Conservation (phyloP, 2,329 filamentous ascomycete species). For the Penicillium aurantiogriseum region DNA sequence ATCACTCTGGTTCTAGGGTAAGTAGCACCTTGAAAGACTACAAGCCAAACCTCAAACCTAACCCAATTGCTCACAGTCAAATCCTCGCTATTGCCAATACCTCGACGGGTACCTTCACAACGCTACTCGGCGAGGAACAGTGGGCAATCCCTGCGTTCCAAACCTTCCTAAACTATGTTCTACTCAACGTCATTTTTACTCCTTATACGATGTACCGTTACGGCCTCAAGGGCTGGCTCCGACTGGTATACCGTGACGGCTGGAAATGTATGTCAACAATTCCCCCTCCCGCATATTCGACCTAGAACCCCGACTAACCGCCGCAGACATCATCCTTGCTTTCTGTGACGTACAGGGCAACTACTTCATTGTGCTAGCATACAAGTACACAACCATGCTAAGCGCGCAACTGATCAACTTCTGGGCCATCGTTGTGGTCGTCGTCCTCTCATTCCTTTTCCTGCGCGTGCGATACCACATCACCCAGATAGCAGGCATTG, state of each 20-base stretch:
- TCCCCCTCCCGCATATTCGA: neutral
- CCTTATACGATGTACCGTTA: slow-evolving; percentile 75
- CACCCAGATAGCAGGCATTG: slow-evolving; percentile 80
- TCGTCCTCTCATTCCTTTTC: slow-evolving; percentile 76
- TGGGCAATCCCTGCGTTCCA: slow-evolving; percentile 93
- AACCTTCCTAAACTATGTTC: slow-evolving; percentile 88
- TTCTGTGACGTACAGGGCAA: slow-evolving; percentile 96
- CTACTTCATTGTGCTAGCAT: slow-evolving; percentile 95
- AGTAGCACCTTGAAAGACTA: slow-evolving; percentile 21
- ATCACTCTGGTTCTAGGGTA: slow-evolving; percentile 73
- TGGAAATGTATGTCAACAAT: slow-evolving; percentile 67
- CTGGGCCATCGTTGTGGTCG: slow-evolving; percentile 94
- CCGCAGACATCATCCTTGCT: slow-evolving; percentile 71
- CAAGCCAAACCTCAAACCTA: neutral
- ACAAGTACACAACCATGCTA: slow-evolving; percentile 86
- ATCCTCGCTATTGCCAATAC: slow-evolving; percentile 86
- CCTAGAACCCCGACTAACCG: slow-evolving; percentile 1
- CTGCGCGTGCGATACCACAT: slow-evolving; percentile 86
- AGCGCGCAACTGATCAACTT: slow-evolving; percentile 97
- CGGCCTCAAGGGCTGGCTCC: slow-evolving; percentile 68
- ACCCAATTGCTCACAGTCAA: slow-evolving; percentile 53
- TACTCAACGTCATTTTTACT: slow-evolving; percentile 80
- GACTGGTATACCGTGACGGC: slow-evolving; percentile 66
- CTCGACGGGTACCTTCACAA: slow-evolving; percentile 85
- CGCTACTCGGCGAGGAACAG: slow-evolving; percentile 64